Base-by-base conservation (phyloP, 75 land plant species). In the Gnetum montanum region DNA sequence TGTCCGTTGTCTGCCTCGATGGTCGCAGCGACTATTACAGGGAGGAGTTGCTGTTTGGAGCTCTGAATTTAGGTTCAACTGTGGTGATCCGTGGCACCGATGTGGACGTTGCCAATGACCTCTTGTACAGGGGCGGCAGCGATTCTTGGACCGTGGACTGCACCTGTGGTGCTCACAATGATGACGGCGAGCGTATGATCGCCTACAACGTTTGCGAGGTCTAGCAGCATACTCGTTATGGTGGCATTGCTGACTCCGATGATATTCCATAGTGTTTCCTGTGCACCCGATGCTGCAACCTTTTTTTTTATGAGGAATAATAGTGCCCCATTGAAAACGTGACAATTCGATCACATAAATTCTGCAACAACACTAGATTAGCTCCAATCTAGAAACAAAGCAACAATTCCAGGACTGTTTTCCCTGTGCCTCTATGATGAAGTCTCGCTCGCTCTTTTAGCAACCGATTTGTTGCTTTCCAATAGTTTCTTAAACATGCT, bases 161-260 rank as follows among this genome's bases (percentile, higher is more conserved):
- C 62, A 26, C 45, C 36, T 94, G 98, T 47, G 90, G 97, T 3
- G 73, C 93, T 0, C 73, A 59, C 28, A 80, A 75, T 10, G 90
- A 94, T 38, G 96, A 94, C 55, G 98, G 98, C 1, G 98, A 94
- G 52, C 40, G 87, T 38, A 75, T 85, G 98, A 59, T 88, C 1
- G 64, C 65, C 10, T 94, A 95, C 48, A 90, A 94, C 53, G 62
- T 85, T 3, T 94, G 98, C 44, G 95, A 85, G 33, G 81, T 78
- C 6, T 85, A 86, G 98, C 96, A 88, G 57, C 98, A 94, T 47
- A 78, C 78, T 1, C 50, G 87, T 34, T 94, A 95, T 37, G 82
- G 69, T 8, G 44, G 69, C 29, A 74, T 94, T 10, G 65, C 84
- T 8, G 74, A 81, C 69, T 31, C 45, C 29, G 88, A 91, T 25